Base-by-base conservation (phyloP, 1,284 basidiomycete species). In the Naganishia sp. region DNA sequence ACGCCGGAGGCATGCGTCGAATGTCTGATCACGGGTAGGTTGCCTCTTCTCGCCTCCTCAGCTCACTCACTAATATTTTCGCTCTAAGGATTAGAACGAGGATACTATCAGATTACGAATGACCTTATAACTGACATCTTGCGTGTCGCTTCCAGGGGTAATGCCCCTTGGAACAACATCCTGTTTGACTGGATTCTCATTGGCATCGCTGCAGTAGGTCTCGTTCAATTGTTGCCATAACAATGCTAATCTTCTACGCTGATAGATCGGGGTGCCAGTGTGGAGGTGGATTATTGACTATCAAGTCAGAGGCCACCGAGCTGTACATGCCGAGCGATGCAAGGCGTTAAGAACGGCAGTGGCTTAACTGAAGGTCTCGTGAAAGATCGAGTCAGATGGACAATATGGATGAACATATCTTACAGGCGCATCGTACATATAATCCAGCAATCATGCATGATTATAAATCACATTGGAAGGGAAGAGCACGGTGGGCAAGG, bases 21-120 rank as follows among this genome's bases (percentile, higher is more conserved):
- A 33, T 79, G 79, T 6, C 75, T 96, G 42, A 81, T 92, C 50
- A 81, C 81, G 68, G 90, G 90, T 88, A 70, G 61, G 81, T 75
- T 31, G 7, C 15, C 42, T 46, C 42, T 39, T 15, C 46, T 67
- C 65, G 16, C 43, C 18, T 23, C 43, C 11, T 10, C 4, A 1
- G 13, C n/a, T 5, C 15, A 16, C 25, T 21, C 16, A 45, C n/a
- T 25, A 3, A 46, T 15, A 23, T 39, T 2, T 39, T 13, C 15
- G 7, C 23, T 45, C 55, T 15, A 36, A 87, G 91, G 90, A 42
- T 83, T 94, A 18, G 83, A 87, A 70, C 85, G 83, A 33, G 89
- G 88, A 25, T 78, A 90, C 42, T 87, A 86, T 71, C 89, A 93
- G 72, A 92, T 94, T 71, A 86, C 89, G 0, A 86, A 84, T 44